Percentiles rank a stretch among this genome's conserved stretches.
Evolutionary conservation across 176 grass and related monocot genomes (phyloP).

Genomic region (Carex cristatella): DNA sequence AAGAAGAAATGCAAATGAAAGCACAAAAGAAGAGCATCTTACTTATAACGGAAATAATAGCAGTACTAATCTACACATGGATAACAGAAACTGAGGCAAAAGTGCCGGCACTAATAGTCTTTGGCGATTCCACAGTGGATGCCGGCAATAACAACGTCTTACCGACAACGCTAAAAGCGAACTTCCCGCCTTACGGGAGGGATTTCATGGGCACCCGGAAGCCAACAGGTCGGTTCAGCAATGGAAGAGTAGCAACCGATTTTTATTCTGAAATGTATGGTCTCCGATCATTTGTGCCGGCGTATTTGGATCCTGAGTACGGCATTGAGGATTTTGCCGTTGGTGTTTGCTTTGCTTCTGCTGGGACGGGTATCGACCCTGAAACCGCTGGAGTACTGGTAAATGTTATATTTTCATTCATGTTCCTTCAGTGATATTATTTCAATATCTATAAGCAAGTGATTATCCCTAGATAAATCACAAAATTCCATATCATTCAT

Average conservation of each 20-base stretch:
- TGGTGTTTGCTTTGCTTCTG: conserved; percentile 72
- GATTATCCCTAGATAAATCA: not conserved
- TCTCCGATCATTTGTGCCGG: conserved; percentile 38
- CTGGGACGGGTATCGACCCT: conserved; percentile 51
- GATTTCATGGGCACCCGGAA: conserved; percentile 41
- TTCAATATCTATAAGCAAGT: not conserved
- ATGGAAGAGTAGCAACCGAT: conserved; percentile 58
- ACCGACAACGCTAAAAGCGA: conserved; percentile 31
- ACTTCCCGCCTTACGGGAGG: conserved; percentile 57
- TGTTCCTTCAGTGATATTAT: not conserved
- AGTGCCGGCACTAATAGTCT: conserved; percentile 49
- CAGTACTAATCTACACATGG: not conserved
- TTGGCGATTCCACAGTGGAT: conserved; percentile 67
- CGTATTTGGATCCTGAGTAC: conserved; percentile 52
- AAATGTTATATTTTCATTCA: conserved; percentile 9
- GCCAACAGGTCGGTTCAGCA: conserved; percentile 66
- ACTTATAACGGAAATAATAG: not conserved
- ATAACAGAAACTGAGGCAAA: conserved; percentile 15
- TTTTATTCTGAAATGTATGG: conserved; percentile 57
- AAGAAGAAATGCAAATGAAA: conserved; percentile 4
- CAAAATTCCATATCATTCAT: not conserved
- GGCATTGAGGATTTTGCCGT: conserved; percentile 43
- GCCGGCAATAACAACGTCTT: conserved; percentile 58
- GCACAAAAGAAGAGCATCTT: not conserved
- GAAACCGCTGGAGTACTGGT: conserved; percentile 50